These are phyloP conservation scores for Pythium chondricola DNA, from an alignment of 352 stramenopile genomes.

Conservation along the genomic window DNA sequence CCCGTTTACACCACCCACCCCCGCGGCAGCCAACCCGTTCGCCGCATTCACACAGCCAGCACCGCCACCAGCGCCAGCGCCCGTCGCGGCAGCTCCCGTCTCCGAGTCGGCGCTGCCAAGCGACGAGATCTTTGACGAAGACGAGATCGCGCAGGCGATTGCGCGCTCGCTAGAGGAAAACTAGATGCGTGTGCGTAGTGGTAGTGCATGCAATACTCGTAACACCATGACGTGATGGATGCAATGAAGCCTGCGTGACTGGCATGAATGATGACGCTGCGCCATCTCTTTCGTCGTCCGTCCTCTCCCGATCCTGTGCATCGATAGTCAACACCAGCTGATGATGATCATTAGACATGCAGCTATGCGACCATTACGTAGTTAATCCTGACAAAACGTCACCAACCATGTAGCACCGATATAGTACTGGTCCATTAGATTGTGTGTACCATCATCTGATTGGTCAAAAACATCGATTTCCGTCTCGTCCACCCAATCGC, in stretches of 20 bases:
- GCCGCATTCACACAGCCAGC: slow-evolving; percentile 19
- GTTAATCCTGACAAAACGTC: neutral
- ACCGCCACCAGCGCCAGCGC: slow-evolving; percentile 5
- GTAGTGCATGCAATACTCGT: neutral
- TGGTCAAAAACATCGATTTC: slow-evolving; percentile 23
- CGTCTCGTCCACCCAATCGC: slow-evolving; percentile 33
- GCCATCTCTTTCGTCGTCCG: neutral
- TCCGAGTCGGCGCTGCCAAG: slow-evolving; percentile 4
- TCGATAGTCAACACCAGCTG: neutral
- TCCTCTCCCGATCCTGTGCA: too few relatives aligned
- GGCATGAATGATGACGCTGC: too few relatives aligned
- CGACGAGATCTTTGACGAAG: slow-evolving; percentile 49
- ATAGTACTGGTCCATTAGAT: slow-evolving; percentile 21
- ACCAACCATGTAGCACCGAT: too few relatives aligned
- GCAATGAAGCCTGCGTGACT: too few relatives aligned
- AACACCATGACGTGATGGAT: too few relatives aligned
- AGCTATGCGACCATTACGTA: slow-evolving; percentile 14
- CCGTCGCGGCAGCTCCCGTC: slow-evolving; percentile 5
- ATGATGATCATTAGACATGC: neutral
- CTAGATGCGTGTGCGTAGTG: slow-evolving; percentile 15
- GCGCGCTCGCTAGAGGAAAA: slow-evolving; percentile 72
- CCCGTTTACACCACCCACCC: slow-evolving; percentile 23
- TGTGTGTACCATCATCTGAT: neutral
- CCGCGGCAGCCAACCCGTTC: slow-evolving; percentile 22
- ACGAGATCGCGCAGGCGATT: slow-evolving; percentile 75